Conservation (phyloP, 805 yeast species). For the Yarrowia sp. region DNA sequence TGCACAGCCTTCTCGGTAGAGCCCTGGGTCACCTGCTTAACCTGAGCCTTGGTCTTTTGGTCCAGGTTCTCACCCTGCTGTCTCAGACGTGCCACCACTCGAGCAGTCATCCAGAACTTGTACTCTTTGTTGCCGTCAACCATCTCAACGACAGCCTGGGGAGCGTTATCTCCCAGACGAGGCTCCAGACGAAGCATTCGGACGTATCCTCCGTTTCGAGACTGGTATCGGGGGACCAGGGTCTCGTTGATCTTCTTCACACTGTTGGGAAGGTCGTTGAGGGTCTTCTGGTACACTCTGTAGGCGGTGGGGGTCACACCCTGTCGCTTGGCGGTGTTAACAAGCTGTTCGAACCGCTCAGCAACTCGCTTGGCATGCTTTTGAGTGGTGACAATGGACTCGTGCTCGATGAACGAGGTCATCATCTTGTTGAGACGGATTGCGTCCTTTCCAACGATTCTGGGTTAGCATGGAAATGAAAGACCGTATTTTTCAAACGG, state of each 20-base stretch:
- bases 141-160: slow-evolving; percentile 81
- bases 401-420: slow-evolving; percentile 64
- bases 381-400: slow-evolving; percentile 65
- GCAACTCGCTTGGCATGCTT: slow-evolving; percentile 73
- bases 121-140: slow-evolving; percentile 74
- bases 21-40: slow-evolving; percentile 47
- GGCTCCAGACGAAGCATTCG: slow-evolving; percentile 81
- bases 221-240: slow-evolving; percentile 58
- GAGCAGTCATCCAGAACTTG: slow-evolving; percentile 74
- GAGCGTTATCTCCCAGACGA: slow-evolving; percentile 83
- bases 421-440: slow-evolving; percentile 50
- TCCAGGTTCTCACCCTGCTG: slow-evolving; percentile 55
- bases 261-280: slow-evolving; percentile 49
- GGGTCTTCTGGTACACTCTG: slow-evolving; percentile 38
- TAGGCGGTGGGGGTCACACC: slow-evolving; percentile 28
- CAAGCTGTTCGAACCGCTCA: slow-evolving; percentile 57
- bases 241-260: slow-evolving; percentile 66
- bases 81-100: slow-evolving; percentile 76
- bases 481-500: background rate
- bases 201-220: slow-evolving; percentile 77
- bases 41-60: slow-evolving; percentile 53
- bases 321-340: slow-evolving; percentile 53
- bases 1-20: slow-evolving; percentile 50
- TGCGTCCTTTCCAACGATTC: slow-evolving; percentile 21
- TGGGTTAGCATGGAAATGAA: background rate